These are phyloP conservation scores for Polytrichum formosum DNA, from an alignment of 225 moss, liverwort and hornwort species.

Conservation along the genomic window DNA sequence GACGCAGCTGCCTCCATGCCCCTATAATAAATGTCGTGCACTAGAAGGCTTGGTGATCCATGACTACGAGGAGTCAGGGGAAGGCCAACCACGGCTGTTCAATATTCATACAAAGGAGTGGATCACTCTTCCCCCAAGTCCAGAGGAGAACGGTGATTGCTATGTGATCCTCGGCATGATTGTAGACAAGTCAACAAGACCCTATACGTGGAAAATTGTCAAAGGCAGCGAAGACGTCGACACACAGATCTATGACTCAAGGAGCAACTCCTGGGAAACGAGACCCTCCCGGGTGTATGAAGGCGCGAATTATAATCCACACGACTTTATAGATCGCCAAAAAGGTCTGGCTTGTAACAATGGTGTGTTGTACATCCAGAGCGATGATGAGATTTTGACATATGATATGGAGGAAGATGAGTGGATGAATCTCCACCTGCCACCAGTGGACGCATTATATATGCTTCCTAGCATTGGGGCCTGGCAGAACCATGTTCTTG, in stretches of 20 bases:
- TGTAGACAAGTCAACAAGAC: neutral
- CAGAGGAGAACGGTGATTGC: neutral
- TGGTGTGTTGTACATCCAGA: neutral
- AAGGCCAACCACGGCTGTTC: neutral
- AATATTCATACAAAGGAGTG: neutral
- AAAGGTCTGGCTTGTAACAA: neutral
- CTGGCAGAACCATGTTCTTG: neutral
- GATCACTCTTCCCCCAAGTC: neutral
- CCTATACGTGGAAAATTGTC: conserved; percentile 1
- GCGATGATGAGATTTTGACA: neutral
- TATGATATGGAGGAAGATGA: conserved; percentile 1
- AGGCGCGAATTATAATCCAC: neutral
- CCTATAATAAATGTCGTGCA: neutral
- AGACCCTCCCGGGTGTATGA: neutral
- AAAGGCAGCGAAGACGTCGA: neutral
- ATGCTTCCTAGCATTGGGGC: neutral
- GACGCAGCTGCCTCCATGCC: neutral
- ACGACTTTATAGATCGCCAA: neutral
- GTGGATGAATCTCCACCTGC: neutral
- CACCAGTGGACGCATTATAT: neutral
- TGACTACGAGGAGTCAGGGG: neutral
- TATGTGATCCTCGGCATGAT: neutral
- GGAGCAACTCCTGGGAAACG: neutral
- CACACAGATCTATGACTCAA: conserved; percentile 8
- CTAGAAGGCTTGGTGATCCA: neutral